phyloP scores from a whole-genome alignment of 208 protist genomes.

The Vickermania spadyakhi region DNA sequence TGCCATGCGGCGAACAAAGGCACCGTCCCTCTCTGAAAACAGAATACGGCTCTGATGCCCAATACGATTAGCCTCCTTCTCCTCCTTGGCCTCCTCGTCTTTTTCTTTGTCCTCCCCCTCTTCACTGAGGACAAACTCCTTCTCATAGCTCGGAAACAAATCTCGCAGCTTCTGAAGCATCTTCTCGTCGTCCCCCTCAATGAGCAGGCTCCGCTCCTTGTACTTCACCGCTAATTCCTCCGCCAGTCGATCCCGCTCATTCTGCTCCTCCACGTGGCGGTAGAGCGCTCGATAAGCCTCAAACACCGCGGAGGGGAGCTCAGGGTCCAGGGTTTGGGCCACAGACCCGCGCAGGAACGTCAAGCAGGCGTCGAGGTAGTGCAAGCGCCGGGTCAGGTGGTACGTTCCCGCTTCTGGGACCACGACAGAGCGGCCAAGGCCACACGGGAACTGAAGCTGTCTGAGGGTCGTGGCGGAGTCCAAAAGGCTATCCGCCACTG shows the following conservation, averaged over 20 bases:
- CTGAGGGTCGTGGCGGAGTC: slow-evolving; percentile 23
- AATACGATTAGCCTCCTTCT: slow-evolving; percentile 16
- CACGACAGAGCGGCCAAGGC: slow-evolving; percentile 7
- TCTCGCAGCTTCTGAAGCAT: slow-evolving; percentile 75
- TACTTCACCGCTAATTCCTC: slow-evolving; percentile 86
- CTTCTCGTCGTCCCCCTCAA: slow-evolving; percentile 90
- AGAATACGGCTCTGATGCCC: slow-evolving; percentile 68
- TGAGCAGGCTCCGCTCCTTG: slow-evolving; percentile 81
- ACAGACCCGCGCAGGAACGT: slow-evolving; percentile 35
- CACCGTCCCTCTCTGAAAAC: slow-evolving; percentile 55
- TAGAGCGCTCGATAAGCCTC: slow-evolving; percentile 57
- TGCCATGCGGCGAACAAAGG: slow-evolving; percentile 62
- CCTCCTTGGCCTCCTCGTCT: slow-evolving; percentile 15
- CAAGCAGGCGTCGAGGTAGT: slow-evolving; percentile 72
- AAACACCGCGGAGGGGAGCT: slow-evolving; percentile 60
- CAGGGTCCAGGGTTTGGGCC: slow-evolving; percentile 31
- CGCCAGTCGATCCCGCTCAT: slow-evolving; percentile 57
- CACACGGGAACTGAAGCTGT: slow-evolving; percentile 56
- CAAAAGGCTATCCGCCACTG: slow-evolving; percentile 23
- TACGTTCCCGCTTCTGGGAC: slow-evolving; percentile 19
- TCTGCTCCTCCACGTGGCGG: slow-evolving; percentile 55
- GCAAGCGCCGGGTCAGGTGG: slow-evolving; percentile 43
- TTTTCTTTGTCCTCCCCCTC: slow-evolving; percentile 13
- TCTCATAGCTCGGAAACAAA: slow-evolving; percentile 91
- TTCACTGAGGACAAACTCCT: slow-evolving; percentile 68